Evolutionary conservation across 495 filamentous ascomycete species (phyloP).

Genomic region (Glutinoglossum americanum): DNA sequence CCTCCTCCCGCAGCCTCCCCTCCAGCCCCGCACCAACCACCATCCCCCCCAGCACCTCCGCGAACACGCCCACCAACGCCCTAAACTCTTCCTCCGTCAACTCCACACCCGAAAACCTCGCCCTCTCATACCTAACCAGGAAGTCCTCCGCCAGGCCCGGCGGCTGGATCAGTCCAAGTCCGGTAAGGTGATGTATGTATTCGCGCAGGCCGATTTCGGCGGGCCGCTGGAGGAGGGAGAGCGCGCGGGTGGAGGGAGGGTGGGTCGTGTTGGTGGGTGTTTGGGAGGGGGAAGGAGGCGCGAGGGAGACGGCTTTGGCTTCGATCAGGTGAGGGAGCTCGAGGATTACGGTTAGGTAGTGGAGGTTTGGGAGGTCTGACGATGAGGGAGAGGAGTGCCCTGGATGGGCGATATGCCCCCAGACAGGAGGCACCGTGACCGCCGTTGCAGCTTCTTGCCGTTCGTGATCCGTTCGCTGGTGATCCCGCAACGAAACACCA

Average conservation of each 20-base stretch:
- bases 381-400: conserved; percentile 74
- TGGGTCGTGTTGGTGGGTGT: conserved; percentile 8
- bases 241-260: conserved; percentile 26
- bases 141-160: conserved; percentile 38
- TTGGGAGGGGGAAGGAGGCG: conserved; percentile 21
- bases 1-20: background rate
- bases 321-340: conserved; percentile 88
- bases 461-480: background rate
- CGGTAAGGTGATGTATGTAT: conserved; percentile 52
- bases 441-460: conserved; percentile 1
- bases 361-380: conserved; percentile 51
- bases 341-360: conserved; percentile 58
- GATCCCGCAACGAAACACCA: background rate
- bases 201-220: conserved; percentile 55
- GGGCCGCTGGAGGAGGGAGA: conserved; percentile 49
- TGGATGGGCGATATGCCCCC: conserved; percentile 64
- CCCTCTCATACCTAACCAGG: conserved; percentile 54
- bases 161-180: conserved; percentile 38
- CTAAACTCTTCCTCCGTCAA: conserved; percentile 50
- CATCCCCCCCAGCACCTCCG: conserved; percentile 62
- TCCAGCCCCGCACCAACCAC: conserved; percentile 12
- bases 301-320: conserved; percentile 70
- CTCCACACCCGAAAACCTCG: conserved; percentile 47
- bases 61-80: conserved; percentile 69
- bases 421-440: conserved; percentile 24